phyloP scores from a whole-genome alignment of 139 green algal species.

The Raphidocelis subcapitata region DNA sequence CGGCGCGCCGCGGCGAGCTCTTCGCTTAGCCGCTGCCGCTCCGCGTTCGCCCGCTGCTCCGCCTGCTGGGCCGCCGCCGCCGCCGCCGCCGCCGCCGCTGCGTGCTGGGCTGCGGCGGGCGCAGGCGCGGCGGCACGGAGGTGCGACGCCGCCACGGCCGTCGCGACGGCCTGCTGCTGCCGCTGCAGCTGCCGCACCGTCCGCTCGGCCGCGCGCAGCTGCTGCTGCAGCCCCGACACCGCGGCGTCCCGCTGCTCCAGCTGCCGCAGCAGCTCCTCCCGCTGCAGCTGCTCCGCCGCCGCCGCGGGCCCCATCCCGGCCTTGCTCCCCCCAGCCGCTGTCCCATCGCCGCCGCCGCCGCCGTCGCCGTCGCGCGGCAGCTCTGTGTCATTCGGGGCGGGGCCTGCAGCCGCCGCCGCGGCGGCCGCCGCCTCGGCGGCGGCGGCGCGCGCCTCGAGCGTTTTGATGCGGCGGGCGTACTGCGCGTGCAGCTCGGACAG shows the following conservation, averaged over 20 bases:
- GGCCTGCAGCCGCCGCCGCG: slow-evolving; percentile 6
- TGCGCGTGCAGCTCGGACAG: slow-evolving; percentile 46
- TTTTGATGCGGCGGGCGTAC: slow-evolving; percentile 37
- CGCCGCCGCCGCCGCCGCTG: background rate
- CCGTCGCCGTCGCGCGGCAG: background rate
- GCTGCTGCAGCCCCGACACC: slow-evolving; percentile 22
- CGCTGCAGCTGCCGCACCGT: slow-evolving; percentile 4
- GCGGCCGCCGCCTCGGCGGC: slow-evolving; percentile 8
- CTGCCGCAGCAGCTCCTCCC: slow-evolving; percentile 24
- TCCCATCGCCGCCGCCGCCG: background rate
- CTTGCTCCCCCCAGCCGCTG: background rate
- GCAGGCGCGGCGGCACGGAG: too few relatives aligned
- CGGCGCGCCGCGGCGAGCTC: too few relatives aligned
- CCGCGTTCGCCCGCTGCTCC: background rate
- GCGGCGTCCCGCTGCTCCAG: slow-evolving; percentile 23
- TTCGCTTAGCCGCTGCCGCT: background rate
- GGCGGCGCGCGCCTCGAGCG: slow-evolving; percentile 36
- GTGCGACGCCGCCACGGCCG: background rate
- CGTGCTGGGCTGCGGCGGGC: slow-evolving; percentile 1
- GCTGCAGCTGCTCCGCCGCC: slow-evolving; percentile 6
- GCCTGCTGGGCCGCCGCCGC: background rate
- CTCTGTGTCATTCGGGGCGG: background rate
- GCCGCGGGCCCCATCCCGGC: background rate
- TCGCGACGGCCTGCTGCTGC: background rate
- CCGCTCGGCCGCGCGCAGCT: slow-evolving; percentile 5